Percentiles rank a stretch among this genome's conserved stretches.
Conservation (phyloP, 306 rosid genomes). For the Citrullus colocynthis region DNA sequence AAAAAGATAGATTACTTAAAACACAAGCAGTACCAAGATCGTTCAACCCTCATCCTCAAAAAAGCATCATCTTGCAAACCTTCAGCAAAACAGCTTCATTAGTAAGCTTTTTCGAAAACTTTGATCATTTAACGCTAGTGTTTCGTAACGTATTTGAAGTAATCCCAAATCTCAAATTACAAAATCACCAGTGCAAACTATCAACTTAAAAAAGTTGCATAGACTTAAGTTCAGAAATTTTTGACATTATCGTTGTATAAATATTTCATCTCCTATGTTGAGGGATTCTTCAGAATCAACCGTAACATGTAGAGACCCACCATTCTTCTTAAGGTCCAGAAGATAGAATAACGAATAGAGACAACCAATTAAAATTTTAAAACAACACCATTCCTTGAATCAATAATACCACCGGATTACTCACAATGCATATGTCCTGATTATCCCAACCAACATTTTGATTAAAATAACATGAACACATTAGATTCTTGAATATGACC, state of each 20-base stretch:
- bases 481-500: background rate
- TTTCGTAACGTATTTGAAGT: background rate
- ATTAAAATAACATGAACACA: background rate
- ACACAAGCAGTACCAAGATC: constrained; percentile 2
- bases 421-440: background rate
- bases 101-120: background rate
- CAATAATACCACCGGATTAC: background rate
- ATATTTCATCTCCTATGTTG: background rate
- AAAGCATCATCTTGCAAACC: background rate
- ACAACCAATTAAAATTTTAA: background rate
- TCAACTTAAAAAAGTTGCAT: background rate
- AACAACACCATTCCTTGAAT: background rate
- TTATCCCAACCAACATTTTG: background rate
- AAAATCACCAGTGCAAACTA: background rate
- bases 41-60: background rate
- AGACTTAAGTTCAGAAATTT: background rate
- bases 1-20: background rate
- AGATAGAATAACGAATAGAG: background rate
- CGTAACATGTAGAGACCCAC: constrained; percentile 3
- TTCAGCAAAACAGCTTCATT: background rate
- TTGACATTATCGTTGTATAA: background rate
- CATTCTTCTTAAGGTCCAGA: background rate
- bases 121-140: background rate
- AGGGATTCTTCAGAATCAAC: background rate
- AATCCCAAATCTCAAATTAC: background rate